phyloP scores from a whole-genome alignment of 225 moss, liverwort and hornwort species.

The Thuidium tamariscinum region DNA sequence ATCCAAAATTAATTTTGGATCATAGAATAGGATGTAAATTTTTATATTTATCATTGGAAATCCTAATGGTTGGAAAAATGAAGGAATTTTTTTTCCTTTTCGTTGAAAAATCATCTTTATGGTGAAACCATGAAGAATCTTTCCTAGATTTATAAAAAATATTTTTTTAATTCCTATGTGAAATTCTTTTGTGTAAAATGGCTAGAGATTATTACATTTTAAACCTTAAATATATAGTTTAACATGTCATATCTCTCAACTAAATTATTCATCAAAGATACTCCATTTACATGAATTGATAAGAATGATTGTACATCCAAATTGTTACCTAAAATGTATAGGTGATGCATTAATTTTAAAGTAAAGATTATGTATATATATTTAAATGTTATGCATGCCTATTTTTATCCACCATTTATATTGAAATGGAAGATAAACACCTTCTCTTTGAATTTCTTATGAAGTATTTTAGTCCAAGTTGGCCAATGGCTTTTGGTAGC shows the following conservation, averaged over 20 bases:
- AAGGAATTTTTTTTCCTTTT: not conserved
- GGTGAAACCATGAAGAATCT: too few species aligned
- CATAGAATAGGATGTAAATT: not conserved
- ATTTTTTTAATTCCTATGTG: too few species aligned
- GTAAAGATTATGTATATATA: not conserved
- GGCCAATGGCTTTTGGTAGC: not conserved
- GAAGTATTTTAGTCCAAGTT: not conserved
- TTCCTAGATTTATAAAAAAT: not conserved
- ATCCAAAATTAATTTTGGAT: not conserved
- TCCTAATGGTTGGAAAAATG: rapidly evolving
- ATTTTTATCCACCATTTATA: not conserved
- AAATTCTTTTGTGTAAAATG: too few species aligned
- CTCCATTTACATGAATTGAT: not conserved
- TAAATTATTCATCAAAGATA: not conserved
- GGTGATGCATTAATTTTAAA: not conserved
- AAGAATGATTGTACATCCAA: not conserved
- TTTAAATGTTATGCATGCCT: not conserved
- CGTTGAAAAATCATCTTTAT: too few species aligned
- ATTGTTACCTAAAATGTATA: not conserved
- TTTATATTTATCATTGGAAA: not conserved
- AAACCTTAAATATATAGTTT: not conserved
- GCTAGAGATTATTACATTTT: not conserved
- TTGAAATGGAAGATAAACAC: not conserved
- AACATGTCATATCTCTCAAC: not conserved
- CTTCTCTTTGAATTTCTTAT: not conserved